Conservation (phyloP, 2,329 filamentous ascomycete species). For the Myriangium duriaei region DNA sequence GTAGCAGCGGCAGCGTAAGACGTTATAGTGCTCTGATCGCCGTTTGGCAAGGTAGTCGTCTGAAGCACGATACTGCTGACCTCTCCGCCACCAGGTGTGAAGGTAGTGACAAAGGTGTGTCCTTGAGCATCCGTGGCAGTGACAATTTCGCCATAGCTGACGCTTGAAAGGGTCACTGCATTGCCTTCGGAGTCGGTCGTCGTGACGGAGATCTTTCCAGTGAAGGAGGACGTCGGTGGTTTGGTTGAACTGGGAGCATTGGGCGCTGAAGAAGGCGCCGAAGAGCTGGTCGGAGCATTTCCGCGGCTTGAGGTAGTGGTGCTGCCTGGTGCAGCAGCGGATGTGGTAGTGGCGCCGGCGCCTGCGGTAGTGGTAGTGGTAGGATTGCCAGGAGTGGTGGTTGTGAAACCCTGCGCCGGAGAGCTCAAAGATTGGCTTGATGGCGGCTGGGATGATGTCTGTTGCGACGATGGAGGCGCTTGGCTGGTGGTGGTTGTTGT, state of each 20-base stretch:
- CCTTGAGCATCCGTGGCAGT: conserved; percentile 31
- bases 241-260: conserved; percentile 23
- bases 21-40: conserved; percentile 29
- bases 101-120: conserved; percentile 33
- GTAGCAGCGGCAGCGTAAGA: conserved; percentile 31
- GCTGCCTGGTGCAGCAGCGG: conserved; percentile 18
- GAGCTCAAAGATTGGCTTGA: conserved; percentile 12
- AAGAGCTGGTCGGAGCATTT: conserved; percentile 13
- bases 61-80: conserved; percentile 28
- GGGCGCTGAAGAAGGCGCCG: conserved; percentile 17
- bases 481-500: conserved; percentile 1
- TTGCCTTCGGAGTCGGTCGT: conserved; percentile 29
- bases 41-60: conserved; percentile 24
- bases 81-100: conserved; percentile 30
- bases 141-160: conserved; percentile 26
- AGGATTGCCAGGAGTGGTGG: conserved; percentile 5
- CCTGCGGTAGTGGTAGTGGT: conserved; percentile 20
- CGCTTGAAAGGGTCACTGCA: conserved; percentile 23
- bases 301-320: conserved; percentile 14
- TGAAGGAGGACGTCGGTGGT: conserved; percentile 24
- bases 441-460: conserved; percentile 12
- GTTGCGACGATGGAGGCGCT: conserved; percentile 10
- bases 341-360: conserved; percentile 18
- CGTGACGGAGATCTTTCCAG: conserved; percentile 20
- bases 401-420: conserved; percentile 10